A percentile compares a stretch with the other conserved stretches of the same genome.
phyloP scores from a whole-genome alignment of 345 rosid species.

The Lepidium africanum region DNA sequence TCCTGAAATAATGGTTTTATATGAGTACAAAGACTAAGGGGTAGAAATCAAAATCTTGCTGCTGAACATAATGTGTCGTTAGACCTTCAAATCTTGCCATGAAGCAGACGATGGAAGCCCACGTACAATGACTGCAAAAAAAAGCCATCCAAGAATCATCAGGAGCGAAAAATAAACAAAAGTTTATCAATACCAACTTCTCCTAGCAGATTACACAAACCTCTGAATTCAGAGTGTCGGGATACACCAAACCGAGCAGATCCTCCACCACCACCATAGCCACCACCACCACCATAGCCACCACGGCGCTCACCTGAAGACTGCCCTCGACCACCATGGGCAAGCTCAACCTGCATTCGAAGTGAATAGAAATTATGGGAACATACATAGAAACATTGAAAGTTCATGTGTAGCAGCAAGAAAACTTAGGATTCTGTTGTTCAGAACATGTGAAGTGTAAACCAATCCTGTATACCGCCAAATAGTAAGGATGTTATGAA shows the following conservation, averaged over 20 bases:
- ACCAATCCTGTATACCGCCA: not conserved
- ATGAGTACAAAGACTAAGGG: not conserved
- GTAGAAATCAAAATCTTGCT: not conserved
- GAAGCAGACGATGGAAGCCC: conserved; percentile 94
- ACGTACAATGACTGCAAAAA: conserved; percentile 66
- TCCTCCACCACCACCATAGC: conserved; percentile 34
- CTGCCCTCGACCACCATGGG: conserved; percentile 95
- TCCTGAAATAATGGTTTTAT: conserved; percentile 46
- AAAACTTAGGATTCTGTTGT: not conserved
- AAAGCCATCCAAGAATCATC: conserved; percentile 1
- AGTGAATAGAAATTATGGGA: conserved; percentile 1
- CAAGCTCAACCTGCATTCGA: conserved; percentile 81
- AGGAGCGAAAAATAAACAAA: not conserved
- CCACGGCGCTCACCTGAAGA: conserved; percentile 72
- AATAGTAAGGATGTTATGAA: not conserved
- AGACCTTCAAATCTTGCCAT: conserved; percentile 96
- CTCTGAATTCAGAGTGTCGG: conserved; percentile 91
- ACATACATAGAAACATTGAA: not conserved
- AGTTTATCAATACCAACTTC: not conserved
- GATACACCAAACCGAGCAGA: conserved; percentile 55
- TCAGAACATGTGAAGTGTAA: not conserved
- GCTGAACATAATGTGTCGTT: not conserved
- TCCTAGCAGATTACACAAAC: conserved; percentile 27
- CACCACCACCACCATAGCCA: conserved; percentile 40
- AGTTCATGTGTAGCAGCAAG: not conserved